Conservation (phyloP, 495 filamentous ascomycete genomes). For the Tetracladium marchalianum region DNA sequence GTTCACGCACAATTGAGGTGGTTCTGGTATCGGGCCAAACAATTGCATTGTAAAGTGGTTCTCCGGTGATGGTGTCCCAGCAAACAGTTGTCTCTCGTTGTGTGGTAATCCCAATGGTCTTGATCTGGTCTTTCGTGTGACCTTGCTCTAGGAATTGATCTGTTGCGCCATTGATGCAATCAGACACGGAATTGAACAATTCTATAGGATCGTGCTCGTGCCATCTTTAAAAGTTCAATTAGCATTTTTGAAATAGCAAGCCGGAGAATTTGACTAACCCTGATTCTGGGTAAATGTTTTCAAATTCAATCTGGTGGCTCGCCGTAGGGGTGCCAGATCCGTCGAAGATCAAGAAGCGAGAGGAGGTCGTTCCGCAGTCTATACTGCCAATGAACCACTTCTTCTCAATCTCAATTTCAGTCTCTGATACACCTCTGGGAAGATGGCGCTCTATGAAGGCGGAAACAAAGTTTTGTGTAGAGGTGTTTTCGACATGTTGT, state of each 20-base stretch:
- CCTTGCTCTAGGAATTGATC: constrained; percentile 62
- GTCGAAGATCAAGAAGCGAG: constrained; percentile 89
- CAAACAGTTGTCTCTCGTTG: constrained; percentile 90
- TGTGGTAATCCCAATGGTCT: constrained; percentile 85
- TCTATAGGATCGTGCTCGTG: constrained; percentile 88
- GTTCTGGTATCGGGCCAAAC: constrained; percentile 93
- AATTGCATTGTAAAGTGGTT: constrained; percentile 80
- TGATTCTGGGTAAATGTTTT: constrained; percentile 77
- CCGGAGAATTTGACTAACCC: constrained; percentile 49
- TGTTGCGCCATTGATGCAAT: constrained; percentile 77
- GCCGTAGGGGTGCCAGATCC: constrained; percentile 68
- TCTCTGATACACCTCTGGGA: constrained; percentile 14
- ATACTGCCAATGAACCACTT: constrained; percentile 51
- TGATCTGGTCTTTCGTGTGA: constrained; percentile 61
- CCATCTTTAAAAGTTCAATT: constrained; percentile 49
- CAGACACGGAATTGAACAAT: constrained; percentile 66
- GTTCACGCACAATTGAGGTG: constrained; percentile 65
- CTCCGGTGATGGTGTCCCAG: constrained; percentile 82
- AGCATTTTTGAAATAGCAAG: not conserved
- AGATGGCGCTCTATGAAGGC: constrained; percentile 8
- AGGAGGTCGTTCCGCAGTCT: constrained; percentile 89
- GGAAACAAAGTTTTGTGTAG: not conserved
- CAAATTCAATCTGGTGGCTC: constrained; percentile 86
- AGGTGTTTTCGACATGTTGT: constrained; percentile 16
- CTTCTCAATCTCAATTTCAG: constrained; percentile 12